A percentile compares a stretch with the other conserved stretches of the same genome.
Evolutionary conservation across 768 basidiomycete species (phyloP).

Genomic region (Mycena capillaripes): DNA sequence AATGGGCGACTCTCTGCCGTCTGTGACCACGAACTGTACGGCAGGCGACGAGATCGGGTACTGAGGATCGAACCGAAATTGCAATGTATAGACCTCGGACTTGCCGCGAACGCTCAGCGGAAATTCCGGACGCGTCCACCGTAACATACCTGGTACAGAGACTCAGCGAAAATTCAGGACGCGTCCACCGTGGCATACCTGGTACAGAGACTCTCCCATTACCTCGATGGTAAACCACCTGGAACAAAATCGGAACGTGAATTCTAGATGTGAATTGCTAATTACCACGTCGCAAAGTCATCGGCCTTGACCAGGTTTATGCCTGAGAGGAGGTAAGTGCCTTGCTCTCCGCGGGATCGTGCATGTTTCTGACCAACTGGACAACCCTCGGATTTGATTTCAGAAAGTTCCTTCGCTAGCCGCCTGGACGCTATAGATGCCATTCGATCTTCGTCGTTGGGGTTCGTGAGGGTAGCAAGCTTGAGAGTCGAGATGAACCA

Average conservation of each 20-base stretch:
- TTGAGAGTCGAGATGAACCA: too few species aligned
- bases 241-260: neutral
- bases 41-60: constrained; percentile 93
- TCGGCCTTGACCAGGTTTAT: constrained; percentile 82
- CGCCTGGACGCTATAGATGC: constrained; percentile 74
- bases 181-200: constrained; percentile 59
- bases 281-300: constrained; percentile 79
- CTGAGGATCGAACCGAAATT: constrained; percentile 84
- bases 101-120: constrained; percentile 42
- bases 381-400: constrained; percentile 75
- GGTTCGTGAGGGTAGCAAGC: neutral
- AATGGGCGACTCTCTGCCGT: constrained; percentile 74
- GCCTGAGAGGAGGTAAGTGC: constrained; percentile 57
- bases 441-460: constrained; percentile 53
- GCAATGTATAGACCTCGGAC: constrained; percentile 83
- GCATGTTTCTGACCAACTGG: constrained; percentile 65
- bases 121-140: neutral
- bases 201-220: constrained; percentile 86
- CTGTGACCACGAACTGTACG: constrained; percentile 85
- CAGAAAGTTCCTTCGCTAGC: constrained; percentile 78
- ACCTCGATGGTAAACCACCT: constrained; percentile 80
- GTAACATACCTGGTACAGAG: constrained; percentile 76
- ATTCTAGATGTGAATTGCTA: neutral
- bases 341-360: neutral
- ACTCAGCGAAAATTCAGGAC: constrained; percentile 40